Percentiles rank a stretch among this genome's conserved stretches.
These are phyloP conservation scores for Sarcodon sp. DNA, from an alignment of 768 basidiomycete genomes.

Conservation along the genomic window DNA sequence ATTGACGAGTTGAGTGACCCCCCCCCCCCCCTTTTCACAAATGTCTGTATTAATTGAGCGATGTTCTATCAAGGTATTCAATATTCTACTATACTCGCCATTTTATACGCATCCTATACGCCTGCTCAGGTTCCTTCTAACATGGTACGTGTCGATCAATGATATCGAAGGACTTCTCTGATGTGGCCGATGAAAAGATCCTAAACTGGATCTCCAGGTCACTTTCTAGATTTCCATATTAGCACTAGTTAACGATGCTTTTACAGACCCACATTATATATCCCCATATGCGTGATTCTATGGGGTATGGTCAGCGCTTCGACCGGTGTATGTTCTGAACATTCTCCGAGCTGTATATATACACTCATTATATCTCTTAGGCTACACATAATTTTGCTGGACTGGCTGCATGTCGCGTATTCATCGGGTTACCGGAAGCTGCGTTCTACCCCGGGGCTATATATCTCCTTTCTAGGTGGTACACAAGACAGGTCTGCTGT, in stretches of 20 bases:
- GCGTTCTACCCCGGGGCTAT: conserved; percentile 53
- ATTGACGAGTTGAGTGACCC: no score
- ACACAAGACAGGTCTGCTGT: conserved; percentile 18
- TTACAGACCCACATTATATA: conserved; percentile 33
- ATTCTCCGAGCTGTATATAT: not conserved
- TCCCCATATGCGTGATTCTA: conserved; percentile 41
- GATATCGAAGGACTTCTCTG: conserved; percentile 1
- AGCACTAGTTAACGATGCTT: no score
- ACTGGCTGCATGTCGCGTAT: conserved; percentile 42
- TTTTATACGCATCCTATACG: conserved; percentile 45
- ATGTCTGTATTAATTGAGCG: conserved; percentile 7
- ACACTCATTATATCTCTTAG: conserved; percentile 15
- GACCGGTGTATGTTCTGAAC: conserved; percentile 35
- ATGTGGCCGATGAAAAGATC: not conserved
- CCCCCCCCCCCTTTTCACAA: no score
- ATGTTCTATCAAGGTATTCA: conserved; percentile 27
- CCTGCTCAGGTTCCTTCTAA: conserved; percentile 58
- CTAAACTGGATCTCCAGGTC: no score
- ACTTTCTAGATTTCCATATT: no score
- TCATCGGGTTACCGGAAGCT: conserved; percentile 55
- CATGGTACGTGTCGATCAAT: conserved; percentile 28
- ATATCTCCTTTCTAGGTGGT: conserved; percentile 25
- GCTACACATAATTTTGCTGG: conserved; percentile 40
- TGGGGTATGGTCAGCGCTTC: conserved; percentile 55
- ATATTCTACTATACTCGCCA: conserved; percentile 37